A percentile compares a stretch with the other conserved stretches of the same genome.
phyloP scores from a whole-genome alignment of 2,329 filamentous ascomycete species.

The Trichoderma harzianum region DNA sequence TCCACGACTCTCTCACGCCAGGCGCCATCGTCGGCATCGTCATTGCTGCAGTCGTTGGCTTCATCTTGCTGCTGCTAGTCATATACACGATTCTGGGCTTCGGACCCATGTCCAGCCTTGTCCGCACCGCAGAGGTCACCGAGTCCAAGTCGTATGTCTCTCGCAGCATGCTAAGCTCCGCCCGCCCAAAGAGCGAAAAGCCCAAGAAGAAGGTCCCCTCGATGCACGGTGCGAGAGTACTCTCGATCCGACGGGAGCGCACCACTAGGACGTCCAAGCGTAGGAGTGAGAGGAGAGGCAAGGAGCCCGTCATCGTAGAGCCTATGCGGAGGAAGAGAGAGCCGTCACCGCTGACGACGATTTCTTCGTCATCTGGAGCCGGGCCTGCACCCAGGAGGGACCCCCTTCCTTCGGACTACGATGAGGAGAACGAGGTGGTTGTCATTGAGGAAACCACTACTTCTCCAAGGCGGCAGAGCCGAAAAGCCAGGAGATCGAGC shows the following conservation, averaged over 20 bases:
- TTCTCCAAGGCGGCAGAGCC: slow-evolving; percentile 24
- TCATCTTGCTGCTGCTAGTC: slow-evolving; percentile 51
- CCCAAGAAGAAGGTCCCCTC: slow-evolving; percentile 10
- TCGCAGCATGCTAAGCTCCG: slow-evolving; percentile 21
- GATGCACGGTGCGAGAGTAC: slow-evolving; percentile 16
- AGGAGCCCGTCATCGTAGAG: slow-evolving; percentile 23
- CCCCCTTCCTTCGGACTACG: slow-evolving; percentile 27
- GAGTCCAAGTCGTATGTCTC: slow-evolving; percentile 13
- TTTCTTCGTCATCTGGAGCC: slow-evolving; percentile 1
- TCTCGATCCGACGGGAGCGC: slow-evolving; percentile 14
- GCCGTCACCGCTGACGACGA: slow-evolving; percentile 27
- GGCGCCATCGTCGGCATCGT: slow-evolving; percentile 44
- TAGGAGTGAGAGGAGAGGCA: slow-evolving; percentile 2
- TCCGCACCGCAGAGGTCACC: neutral
- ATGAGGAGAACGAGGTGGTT: slow-evolving; percentile 38
- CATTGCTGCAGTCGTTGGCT: slow-evolving; percentile 45
- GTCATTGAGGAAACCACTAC: slow-evolving; percentile 36
- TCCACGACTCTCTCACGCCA: slow-evolving; percentile 40
- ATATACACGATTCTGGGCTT: slow-evolving; percentile 49
- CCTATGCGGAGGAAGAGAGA: slow-evolving; percentile 10
- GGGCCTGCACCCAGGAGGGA: neutral
- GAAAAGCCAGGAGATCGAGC: slow-evolving; percentile 25
- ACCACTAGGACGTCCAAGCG: slow-evolving; percentile 32
- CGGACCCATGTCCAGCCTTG: slow-evolving; percentile 32
- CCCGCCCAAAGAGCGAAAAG: slow-evolving; percentile 13